phyloP scores from a whole-genome alignment of 352 stramenopile species.

The Pythium aristosporum region DNA sequence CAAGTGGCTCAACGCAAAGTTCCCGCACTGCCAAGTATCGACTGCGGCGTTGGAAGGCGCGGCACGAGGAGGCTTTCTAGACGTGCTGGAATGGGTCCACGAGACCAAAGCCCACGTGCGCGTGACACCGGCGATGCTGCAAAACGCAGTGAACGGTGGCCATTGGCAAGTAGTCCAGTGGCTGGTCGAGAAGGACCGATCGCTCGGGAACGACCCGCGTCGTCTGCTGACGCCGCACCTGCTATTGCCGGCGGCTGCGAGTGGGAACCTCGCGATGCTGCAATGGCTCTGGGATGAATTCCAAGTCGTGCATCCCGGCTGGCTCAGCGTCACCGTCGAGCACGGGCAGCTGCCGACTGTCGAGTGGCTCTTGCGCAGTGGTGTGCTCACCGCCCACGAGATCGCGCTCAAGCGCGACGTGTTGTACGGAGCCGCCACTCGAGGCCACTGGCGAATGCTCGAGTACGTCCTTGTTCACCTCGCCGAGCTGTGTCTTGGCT shows the following conservation, averaged over 20 bases:
- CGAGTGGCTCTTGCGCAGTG: neutral
- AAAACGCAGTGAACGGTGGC: neutral
- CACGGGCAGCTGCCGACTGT: neutral
- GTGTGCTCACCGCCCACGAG: neutral
- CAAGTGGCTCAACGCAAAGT: conserved; percentile 1
- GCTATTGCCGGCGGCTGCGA: neutral
- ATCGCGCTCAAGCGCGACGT: neutral
- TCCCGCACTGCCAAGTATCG: conserved; percentile 1
- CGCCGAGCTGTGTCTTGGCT: neutral
- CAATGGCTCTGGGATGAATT: conserved; percentile 12
- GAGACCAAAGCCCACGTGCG: neutral
- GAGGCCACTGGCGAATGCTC: conserved; percentile 4
- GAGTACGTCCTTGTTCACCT: conserved; percentile 2
- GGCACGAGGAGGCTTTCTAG: neutral
- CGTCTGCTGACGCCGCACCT: neutral
- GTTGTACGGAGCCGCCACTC: neutral
- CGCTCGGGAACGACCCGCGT: neutral
- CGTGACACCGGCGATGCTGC: neutral
- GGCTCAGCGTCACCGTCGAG: neutral
- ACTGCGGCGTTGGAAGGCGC: neutral
- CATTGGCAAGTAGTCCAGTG: conserved; percentile 9
- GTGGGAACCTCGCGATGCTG: neutral
- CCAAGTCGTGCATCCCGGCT: neutral
- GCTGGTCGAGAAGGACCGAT: neutral
- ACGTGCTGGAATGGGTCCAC: conserved; percentile 11